phyloP scores from a whole-genome alignment of 2,329 filamentous ascomycete genomes.

The Bipolaris sorokiniana region DNA sequence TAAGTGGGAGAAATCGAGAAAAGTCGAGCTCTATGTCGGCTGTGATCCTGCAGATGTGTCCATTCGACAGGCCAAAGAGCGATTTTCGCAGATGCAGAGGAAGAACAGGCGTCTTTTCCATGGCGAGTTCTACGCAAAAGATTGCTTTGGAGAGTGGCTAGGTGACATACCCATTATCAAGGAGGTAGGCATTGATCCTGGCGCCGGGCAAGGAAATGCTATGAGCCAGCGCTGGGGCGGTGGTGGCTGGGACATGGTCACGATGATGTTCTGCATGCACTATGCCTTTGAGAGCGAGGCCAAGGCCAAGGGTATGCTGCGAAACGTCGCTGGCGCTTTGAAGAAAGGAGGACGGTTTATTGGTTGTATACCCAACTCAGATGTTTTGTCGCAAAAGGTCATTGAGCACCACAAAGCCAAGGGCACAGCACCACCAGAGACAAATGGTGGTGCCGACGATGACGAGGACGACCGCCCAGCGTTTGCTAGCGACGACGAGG shows the following conservation, averaged over 20 bases:
- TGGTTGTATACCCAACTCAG: slow-evolving; percentile 95
- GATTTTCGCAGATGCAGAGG: slow-evolving; percentile 77
- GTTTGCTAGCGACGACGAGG: slow-evolving; percentile 49
- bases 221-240: slow-evolving; percentile 70
- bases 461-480: slow-evolving; percentile 45
- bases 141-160: slow-evolving; percentile 87
- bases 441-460: slow-evolving; percentile 29
- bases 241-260: slow-evolving; percentile 89
- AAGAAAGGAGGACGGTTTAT: slow-evolving; percentile 96
- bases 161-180: slow-evolving; percentile 80
- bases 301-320: slow-evolving; percentile 89
- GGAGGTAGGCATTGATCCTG: slow-evolving; percentile 85
- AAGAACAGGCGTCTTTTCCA: slow-evolving; percentile 71
- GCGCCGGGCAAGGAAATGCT: slow-evolving; percentile 64
- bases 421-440: slow-evolving; percentile 48
- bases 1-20: slow-evolving; percentile 93
- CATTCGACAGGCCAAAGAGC: slow-evolving; percentile 85
- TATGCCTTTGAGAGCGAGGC: slow-evolving; percentile 95
- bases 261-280: slow-evolving; percentile 99
- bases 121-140: slow-evolving; percentile 85
- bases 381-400: slow-evolving; percentile 83
- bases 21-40: slow-evolving; percentile 91
- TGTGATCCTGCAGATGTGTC: slow-evolving; percentile 91
- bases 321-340: slow-evolving; percentile 86
- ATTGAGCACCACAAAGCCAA: slow-evolving; percentile 71